Evolutionary conservation across 768 basidiomycete species (phyloP).

Genomic region (Serendipita sp.): DNA sequence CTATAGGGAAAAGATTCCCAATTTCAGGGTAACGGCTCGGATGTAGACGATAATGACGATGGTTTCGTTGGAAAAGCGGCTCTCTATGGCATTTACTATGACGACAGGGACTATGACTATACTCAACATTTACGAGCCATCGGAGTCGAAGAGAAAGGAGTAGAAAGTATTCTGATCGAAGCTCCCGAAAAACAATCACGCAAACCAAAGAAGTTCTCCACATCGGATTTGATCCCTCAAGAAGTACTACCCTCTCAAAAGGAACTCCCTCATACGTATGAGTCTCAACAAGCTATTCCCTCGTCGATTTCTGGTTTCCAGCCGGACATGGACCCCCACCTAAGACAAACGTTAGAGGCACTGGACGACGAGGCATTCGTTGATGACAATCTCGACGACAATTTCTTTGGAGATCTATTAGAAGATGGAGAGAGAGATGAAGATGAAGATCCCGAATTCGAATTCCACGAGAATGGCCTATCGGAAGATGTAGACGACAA

Average conservation of each 20-base stretch:
- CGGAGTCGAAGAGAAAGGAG: constrained; percentile 61
- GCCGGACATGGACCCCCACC: constrained; percentile 91
- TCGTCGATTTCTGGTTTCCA: constrained; percentile 75
- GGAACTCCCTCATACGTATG: constrained; percentile 49
- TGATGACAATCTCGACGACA: constrained; percentile 53
- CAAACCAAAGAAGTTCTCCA: constrained; percentile 23
- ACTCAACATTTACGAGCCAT: constrained; percentile 85
- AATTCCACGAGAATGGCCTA: constrained; percentile 42
- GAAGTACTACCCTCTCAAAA: constrained; percentile 54
- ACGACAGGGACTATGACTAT: constrained; percentile 95
- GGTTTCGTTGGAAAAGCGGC: constrained; percentile 55
- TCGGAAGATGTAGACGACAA: constrained; percentile 17
- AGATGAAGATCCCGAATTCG: constrained; percentile 47
- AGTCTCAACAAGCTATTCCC: constrained; percentile 57
- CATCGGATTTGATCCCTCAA: constrained; percentile 44
- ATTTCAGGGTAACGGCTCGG: not conserved
- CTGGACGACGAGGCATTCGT: constrained; percentile 93
- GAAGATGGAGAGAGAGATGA: constrained; percentile 46
- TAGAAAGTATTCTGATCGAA: constrained; percentile 67
- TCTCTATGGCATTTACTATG: constrained; percentile 80
- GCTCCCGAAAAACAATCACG: constrained; percentile 34
- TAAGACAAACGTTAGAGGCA: constrained; percentile 84
- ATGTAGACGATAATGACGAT: not conserved
- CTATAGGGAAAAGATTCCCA: not conserved
- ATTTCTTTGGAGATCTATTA: constrained; percentile 62